These are phyloP conservation scores for Chenopodium album DNA, from an alignment of 148 eudicot species.

Conservation along the genomic window DNA sequence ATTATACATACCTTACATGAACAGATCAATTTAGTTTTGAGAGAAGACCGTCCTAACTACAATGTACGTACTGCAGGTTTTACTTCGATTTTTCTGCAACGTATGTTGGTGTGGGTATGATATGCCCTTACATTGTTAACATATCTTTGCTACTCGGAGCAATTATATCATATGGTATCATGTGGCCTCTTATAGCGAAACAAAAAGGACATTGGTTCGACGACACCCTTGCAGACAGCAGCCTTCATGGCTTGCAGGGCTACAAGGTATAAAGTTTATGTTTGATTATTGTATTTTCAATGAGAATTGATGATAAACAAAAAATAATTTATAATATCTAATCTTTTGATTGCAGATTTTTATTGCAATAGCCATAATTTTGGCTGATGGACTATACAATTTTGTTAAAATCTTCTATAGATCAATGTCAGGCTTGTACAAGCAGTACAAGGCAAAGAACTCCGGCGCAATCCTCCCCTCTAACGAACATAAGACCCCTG, in stretches of 20 bases:
- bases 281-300: background rate
- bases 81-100: conserved; percentile 93
- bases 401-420: conserved; percentile 53
- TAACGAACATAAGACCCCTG: conserved; percentile 12
- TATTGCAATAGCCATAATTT: conserved; percentile 74
- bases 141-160: conserved; percentile 79
- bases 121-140: conserved; percentile 79
- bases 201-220: conserved; percentile 70
- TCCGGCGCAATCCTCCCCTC: conserved; percentile 36
- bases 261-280: conserved; percentile 54
- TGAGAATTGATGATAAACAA: too few species aligned
- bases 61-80: conserved; percentile 48
- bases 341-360: conserved; percentile 45
- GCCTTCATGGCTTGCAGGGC: conserved; percentile 73
- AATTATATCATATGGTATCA: conserved; percentile 85
- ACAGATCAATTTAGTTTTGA: too few species aligned
- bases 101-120: conserved; percentile 99
- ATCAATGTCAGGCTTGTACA: conserved; percentile 47
- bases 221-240: conserved; percentile 25
- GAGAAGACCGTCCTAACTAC: background rate
- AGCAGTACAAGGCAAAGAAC: conserved; percentile 33
- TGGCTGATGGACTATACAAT: conserved; percentile 88
- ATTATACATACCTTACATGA: too few species aligned
- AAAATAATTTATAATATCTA: too few species aligned
- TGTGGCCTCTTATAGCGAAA: conserved; percentile 84